Percentiles rank a stretch among this genome's conserved stretches.
phyloP scores from a whole-genome alignment of 306 rosid genomes.

The Vachellia collinsii region DNA sequence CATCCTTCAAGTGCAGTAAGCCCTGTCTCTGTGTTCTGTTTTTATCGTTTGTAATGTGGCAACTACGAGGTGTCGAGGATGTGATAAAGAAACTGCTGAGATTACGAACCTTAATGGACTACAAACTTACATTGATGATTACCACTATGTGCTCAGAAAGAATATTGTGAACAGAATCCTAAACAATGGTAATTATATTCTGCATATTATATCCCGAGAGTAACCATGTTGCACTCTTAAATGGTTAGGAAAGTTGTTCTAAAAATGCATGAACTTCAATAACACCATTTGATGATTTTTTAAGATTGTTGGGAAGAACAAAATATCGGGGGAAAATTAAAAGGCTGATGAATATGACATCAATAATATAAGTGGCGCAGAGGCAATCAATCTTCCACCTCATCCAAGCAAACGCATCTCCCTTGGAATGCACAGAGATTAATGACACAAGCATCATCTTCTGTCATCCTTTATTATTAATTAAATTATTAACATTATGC shows the following conservation, averaged over 20 bases:
- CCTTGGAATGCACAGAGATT: slow-evolving; percentile 53
- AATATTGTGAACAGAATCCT: not conserved
- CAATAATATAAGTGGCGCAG: not conserved
- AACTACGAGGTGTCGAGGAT: not conserved
- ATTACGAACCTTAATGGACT: not conserved
- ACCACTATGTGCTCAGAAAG: not conserved
- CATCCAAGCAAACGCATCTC: slow-evolving; percentile 31
- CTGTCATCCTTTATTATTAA: slow-evolving; percentile 24
- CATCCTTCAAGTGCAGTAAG: not conserved
- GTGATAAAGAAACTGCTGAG: not conserved
- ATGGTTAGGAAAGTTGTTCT: not conserved
- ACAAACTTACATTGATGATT: not conserved
- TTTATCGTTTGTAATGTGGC: not conserved
- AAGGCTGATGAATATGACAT: not conserved
- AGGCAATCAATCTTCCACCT: not conserved
- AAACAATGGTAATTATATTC: not conserved
- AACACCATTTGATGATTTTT: not conserved
- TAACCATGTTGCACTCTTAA: not conserved
- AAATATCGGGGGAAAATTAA: not conserved
- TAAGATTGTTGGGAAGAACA: not conserved
- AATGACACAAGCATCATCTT: not conserved
- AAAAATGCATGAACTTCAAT: not conserved
- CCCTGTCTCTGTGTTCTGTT: not conserved
- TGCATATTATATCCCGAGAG: not conserved
- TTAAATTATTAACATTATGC: not conserved